A percentile compares a stretch with the other conserved stretches of the same genome.
Evolutionary conservation across 257 asterid genomes (phyloP).

Genomic region (Solanum pinnatisectum): DNA sequence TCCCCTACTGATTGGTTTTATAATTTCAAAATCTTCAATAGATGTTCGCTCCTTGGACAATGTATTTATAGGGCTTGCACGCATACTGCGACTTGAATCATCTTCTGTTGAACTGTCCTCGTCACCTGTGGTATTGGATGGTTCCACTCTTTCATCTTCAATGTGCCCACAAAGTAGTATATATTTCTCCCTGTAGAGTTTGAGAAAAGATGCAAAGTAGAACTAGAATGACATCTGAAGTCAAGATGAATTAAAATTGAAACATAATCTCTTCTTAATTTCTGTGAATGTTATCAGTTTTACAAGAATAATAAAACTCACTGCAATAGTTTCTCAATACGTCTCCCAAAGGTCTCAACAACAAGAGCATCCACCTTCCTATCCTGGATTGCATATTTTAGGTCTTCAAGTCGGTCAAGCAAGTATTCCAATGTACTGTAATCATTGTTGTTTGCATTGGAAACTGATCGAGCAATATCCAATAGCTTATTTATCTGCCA

Average conservation of each 20-base stretch:
- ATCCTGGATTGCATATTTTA: slow-evolving; percentile 77
- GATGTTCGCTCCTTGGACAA: slow-evolving; percentile 87
- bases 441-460: slow-evolving; percentile 49
- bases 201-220: not conserved
- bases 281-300: not conserved
- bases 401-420: slow-evolving; percentile 73
- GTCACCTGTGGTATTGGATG: slow-evolving; percentile 32
- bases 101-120: slow-evolving; percentile 77
- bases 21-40: slow-evolving; percentile 96
- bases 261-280: not conserved
- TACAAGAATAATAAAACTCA: slow-evolving; percentile 32
- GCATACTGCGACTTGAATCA: slow-evolving; percentile 73
- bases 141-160: slow-evolving; percentile 68
- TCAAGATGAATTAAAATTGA: not conserved
- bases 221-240: not conserved
- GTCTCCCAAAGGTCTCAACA: slow-evolving; percentile 95
- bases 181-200: slow-evolving; percentile 81
- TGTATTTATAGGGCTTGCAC: slow-evolving; percentile 84
- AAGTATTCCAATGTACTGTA: slow-evolving; percentile 73
- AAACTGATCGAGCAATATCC: slow-evolving; percentile 74
- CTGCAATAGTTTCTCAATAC: slow-evolving; percentile 92
- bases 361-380: slow-evolving; percentile 97
- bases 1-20: slow-evolving; percentile 97
- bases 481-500: slow-evolving; percentile 70
- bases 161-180: slow-evolving; percentile 80